These are phyloP conservation scores for Nicotiana attenuata DNA, from an alignment of 257 asterid species.

Conservation along the genomic window DNA sequence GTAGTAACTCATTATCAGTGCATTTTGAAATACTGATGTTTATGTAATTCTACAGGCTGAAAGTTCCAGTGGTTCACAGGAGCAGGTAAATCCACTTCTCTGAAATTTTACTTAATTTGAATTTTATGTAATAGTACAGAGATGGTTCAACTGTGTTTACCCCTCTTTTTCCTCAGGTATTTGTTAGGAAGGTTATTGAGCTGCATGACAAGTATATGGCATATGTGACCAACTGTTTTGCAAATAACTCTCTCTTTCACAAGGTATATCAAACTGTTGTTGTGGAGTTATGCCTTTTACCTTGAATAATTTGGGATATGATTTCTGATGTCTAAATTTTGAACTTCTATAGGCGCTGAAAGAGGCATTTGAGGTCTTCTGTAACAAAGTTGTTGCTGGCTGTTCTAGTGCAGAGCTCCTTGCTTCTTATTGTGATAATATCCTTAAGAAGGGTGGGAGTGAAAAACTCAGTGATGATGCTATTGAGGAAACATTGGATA, in stretches of 20 bases:
- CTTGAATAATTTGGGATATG: neutral
- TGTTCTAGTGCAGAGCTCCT: constrained; percentile 42
- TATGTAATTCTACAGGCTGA: constrained; percentile 32
- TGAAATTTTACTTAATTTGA: neutral
- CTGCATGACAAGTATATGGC: constrained; percentile 43
- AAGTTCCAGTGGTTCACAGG: constrained; percentile 34
- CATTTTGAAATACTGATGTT: constrained; percentile 11
- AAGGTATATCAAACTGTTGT: constrained; percentile 25
- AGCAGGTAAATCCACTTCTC: constrained; percentile 27
- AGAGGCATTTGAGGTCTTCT: constrained; percentile 53
- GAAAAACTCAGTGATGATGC: constrained; percentile 50
- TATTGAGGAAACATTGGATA: constrained; percentile 47
- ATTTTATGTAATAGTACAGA: neutral
- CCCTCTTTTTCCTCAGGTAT: constrained; percentile 24
- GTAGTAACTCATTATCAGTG: neutral
- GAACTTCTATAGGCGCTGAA: constrained; percentile 34
- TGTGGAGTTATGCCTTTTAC: neutral
- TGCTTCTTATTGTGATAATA: constrained; percentile 47
- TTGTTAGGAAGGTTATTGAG: constrained; percentile 38
- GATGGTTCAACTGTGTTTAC: neutral
- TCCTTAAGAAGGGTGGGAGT: constrained; percentile 47
- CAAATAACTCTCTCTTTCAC: constrained; percentile 35
- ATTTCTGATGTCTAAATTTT: neutral
- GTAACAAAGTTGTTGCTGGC: constrained; percentile 42
- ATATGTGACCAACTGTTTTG: constrained; percentile 37